These are phyloP conservation scores for Cairneyella variabilis DNA, from an alignment of 495 filamentous ascomycete genomes.

Conservation along the genomic window DNA sequence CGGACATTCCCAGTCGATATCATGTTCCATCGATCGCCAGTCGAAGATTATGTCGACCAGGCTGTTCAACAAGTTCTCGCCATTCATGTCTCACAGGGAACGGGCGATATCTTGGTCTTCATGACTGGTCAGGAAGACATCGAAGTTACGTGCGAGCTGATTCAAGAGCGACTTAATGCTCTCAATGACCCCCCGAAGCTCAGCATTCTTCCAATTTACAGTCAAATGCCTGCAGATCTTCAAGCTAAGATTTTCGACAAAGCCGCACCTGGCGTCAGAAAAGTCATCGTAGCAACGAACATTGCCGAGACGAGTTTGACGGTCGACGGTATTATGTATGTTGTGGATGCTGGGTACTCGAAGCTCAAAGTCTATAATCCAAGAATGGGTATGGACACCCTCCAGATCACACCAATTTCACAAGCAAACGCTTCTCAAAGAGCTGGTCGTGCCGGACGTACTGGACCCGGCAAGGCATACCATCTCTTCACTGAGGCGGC, in stretches of 20 bases:
- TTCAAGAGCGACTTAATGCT: conserved; percentile 83
- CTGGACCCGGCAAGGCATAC: conserved; percentile 93
- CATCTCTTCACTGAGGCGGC: conserved; percentile 92
- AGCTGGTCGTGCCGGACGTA: conserved; percentile 90
- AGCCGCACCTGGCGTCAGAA: conserved; percentile 84
- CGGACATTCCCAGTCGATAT: conserved; percentile 97
- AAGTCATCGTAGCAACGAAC: conserved; percentile 97
- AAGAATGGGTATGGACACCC: conserved; percentile 97
- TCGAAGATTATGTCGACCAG: conserved; percentile 96
- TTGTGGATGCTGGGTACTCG: conserved; percentile 92
- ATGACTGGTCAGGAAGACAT: conserved; percentile 99
- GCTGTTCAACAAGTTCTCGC: conserved; percentile 95
- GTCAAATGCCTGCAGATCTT: conserved; percentile 97
- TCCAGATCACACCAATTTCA: conserved; percentile 97
- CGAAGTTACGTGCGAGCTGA: conserved; percentile 89
- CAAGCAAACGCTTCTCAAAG: conserved; percentile 94
- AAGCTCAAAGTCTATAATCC: conserved; percentile 99
- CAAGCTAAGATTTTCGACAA: conserved; percentile 97
- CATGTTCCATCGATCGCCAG: conserved; percentile 91
- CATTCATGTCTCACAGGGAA: conserved; percentile 91
- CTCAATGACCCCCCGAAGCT: conserved; percentile 94
- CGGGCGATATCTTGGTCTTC: conserved; percentile 94
- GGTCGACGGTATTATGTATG: conserved; percentile 99
- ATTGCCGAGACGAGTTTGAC: conserved; percentile 98
- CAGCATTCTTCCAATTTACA: conserved; percentile 96